phyloP scores from a whole-genome alignment of 169 alveolate genomes.

The Plasmodium coatneyi region DNA sequence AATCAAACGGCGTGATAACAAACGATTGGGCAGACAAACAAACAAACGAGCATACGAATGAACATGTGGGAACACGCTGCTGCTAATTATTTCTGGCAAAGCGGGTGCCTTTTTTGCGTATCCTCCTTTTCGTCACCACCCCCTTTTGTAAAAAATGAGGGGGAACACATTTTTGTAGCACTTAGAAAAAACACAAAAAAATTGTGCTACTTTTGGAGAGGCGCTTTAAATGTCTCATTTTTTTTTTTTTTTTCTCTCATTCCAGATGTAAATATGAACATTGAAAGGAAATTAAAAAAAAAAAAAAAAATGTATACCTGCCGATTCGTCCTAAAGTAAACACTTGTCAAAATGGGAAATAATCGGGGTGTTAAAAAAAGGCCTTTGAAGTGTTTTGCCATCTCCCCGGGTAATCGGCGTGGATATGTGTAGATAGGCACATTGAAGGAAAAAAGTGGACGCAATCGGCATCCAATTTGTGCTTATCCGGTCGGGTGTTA shows the following conservation, averaged over 20 bases:
- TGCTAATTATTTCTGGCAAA: background rate
- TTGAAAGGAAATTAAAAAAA: background rate
- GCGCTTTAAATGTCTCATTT: background rate
- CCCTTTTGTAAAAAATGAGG: background rate
- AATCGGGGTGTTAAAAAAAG: background rate
- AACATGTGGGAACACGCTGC: background rate
- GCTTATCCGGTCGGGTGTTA: background rate
- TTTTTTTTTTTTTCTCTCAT: background rate
- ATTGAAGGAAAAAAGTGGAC: background rate
- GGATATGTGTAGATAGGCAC: background rate
- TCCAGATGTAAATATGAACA: background rate
- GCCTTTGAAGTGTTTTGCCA: background rate
- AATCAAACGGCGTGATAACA: background rate
- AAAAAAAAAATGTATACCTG: background rate
- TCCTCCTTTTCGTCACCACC: background rate
- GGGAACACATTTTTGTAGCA: background rate
- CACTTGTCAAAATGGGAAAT: background rate
- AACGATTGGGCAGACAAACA: background rate
- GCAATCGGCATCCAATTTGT: background rate
- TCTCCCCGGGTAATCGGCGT: background rate
- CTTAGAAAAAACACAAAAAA: background rate
- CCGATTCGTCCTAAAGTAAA: background rate
- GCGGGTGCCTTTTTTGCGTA: background rate
- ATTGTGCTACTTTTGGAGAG: background rate
- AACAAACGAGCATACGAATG: background rate